phyloP scores from a whole-genome alignment of 2,329 filamentous ascomycete species.

The Botrytis paeoniae region DNA sequence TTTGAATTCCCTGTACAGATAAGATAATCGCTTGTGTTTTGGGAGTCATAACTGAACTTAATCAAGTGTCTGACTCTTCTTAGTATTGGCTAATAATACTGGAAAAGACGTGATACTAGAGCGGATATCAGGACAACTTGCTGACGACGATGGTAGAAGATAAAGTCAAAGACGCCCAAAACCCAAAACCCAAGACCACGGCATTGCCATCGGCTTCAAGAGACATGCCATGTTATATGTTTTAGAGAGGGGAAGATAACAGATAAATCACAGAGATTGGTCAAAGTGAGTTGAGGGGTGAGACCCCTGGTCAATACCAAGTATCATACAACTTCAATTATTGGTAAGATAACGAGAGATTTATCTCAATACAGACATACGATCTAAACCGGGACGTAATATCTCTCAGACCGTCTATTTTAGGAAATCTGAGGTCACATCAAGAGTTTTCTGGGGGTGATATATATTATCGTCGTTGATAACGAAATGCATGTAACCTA shows the following conservation, averaged over 20 bases:
- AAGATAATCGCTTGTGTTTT: background rate
- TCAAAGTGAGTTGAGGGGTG: background rate
- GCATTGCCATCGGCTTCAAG: background rate
- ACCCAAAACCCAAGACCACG: background rate
- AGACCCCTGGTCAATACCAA: no score
- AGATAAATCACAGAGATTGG: background rate
- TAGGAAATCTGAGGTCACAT: background rate
- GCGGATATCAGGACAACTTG: background rate
- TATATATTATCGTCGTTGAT: background rate
- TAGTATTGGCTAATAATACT: background rate
- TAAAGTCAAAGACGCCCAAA: background rate
- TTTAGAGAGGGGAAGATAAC: background rate
- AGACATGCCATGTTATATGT: background rate
- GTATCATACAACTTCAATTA: background rate
- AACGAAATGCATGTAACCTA: constrained; percentile 11
- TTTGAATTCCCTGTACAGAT: background rate
- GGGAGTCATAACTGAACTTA: background rate
- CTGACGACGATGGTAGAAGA: background rate
- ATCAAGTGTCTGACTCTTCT: background rate
- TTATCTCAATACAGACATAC: background rate
- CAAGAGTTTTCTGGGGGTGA: background rate
- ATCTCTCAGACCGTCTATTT: background rate
- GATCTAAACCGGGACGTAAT: background rate
- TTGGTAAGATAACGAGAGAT: background rate
- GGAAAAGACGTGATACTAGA: background rate